Conservation (phyloP, 306 rosid genomes). For the Dalbergia oliveri region DNA sequence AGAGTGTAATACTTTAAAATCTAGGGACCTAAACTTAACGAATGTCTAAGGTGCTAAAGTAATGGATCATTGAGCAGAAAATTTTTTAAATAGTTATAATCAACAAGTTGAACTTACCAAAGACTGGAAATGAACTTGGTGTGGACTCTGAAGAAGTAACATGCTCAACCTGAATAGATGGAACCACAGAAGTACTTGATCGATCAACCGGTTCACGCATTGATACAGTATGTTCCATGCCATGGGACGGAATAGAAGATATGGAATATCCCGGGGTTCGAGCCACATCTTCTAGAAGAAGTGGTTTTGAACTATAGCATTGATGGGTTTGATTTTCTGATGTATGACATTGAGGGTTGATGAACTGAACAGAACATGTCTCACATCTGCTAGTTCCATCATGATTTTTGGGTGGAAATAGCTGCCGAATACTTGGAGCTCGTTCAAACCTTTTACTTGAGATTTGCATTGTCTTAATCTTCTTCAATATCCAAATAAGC, state of each 20-base stretch:
- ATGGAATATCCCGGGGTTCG: neutral
- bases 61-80: slow-evolving; percentile 3
- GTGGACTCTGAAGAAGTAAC: neutral
- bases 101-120: neutral
- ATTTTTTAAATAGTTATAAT: neutral
- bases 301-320: slow-evolving; percentile 31
- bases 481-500: neutral
- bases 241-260: slow-evolving; percentile 24
- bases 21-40: too few relatives aligned
- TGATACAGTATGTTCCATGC: slow-evolving; percentile 18
- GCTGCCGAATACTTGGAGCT: slow-evolving; percentile 24
- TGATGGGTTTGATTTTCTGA: neutral
- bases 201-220: neutral
- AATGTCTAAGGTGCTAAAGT: neutral
- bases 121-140: neutral
- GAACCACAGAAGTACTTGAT: slow-evolving; percentile 2
- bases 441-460: slow-evolving; percentile 10
- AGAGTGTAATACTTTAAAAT: neutral
- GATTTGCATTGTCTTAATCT: slow-evolving; percentile 29
- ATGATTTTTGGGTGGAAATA: slow-evolving; percentile 35
- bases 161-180: neutral
- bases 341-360: slow-evolving; percentile 3
- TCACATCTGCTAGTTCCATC: neutral
- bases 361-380: neutral
- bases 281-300: slow-evolving; percentile 11